Base-by-base conservation (phyloP, 139 green algal genomes). In the Klebsormidium nitens region DNA sequence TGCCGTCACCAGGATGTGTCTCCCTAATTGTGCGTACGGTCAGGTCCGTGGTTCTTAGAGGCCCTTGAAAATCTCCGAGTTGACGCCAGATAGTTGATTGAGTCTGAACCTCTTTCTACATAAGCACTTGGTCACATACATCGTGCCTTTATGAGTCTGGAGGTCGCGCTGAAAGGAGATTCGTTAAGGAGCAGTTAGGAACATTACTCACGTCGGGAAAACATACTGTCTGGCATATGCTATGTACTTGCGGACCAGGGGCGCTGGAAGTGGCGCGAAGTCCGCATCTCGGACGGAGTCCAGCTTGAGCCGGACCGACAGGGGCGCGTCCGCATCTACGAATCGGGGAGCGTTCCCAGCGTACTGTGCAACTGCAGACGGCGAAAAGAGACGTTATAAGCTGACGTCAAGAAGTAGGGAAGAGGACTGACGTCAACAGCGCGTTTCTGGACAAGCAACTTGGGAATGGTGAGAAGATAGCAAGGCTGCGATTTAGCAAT, bases 201-300 rank as follows among this genome's bases (percentile, higher is more conserved):
- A 64, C 56, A 64, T 55, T 55, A 55, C 28, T n/a, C 19, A 64
- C 59, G 68, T 58, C 0, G 91, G 91, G 29, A 86, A 74, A 39
- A 88, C 81, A 69, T 93, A 88, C 68, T 87, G 49, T n/a, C 84
- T 66, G 1, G 91, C 91, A 71, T 98, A 98, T 0, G 90, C 83
- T 29, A 97, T 89, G 83, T 93, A 96, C 82, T 92, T 95, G 38
- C 80, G 81, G 46, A 97, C 70, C 64, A 97, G 84, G 59, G 81
- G 79, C 40, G 66, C 38, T 0, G 91, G 89, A 36, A 95, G 66
- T 26, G 77, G 80, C 58, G n/a, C n/a, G n/a, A 65, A 23, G 2
- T 44, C 6, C 26, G 8, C 17, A 36, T 23, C 40, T 19, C 8
- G 26, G 19, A 26, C 35, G 3, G 23, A 34, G 65, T 57, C 26